Evolutionary conservation across 176 grass and related monocot genomes (phyloP), one percentile per base, ranked within the genome.

Genomic region (Juncus inflexus): DNA sequence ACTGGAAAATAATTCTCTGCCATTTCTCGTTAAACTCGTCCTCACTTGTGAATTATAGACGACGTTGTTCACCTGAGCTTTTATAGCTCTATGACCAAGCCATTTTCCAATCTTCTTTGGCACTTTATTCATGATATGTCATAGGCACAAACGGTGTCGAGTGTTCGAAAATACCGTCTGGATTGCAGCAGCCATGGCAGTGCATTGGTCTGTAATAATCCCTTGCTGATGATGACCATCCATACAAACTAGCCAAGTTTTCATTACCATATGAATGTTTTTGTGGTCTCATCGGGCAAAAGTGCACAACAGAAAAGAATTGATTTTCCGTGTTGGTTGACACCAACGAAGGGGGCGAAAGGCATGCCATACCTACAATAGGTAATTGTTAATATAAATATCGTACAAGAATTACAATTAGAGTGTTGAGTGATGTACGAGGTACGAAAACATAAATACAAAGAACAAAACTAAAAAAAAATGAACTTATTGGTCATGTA

Each of bases 171-270:
- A 60, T 79, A 97, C 82, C 62, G 85, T 82, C 66, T 76, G 35
- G 49, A 97, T 66, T 45, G 87, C 84, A 62, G 79, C 83, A 57
- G 86, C 87, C 57, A 97, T 78, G 74, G 65, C 79, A 55, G 70
- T 91, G 56, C 82, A 91, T 35, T 84, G 82, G 71, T 91, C 82
- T 76, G 84, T 91, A 42, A 97, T 81, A 41, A 97, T 62, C 58
- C 82, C 84, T 62, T 77, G 90, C 16, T 87, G 92, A 63, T 88
- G 80, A 78, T 80, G 81, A 15, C 87, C 92, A 8, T 77, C 79
- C 87, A 91, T 96, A 70, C 92, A 96, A 47, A 87, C 92, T 76
- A 96, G 80, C 86, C 84, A 96, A 63, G 79, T 70, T 73, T 96
- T 91, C 76, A 96, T 55, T 47, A 91, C 92, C 87, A 96, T 58